These are phyloP conservation scores for Vigna hirtella DNA, from an alignment of 306 rosid species.

Conservation along the genomic window DNA sequence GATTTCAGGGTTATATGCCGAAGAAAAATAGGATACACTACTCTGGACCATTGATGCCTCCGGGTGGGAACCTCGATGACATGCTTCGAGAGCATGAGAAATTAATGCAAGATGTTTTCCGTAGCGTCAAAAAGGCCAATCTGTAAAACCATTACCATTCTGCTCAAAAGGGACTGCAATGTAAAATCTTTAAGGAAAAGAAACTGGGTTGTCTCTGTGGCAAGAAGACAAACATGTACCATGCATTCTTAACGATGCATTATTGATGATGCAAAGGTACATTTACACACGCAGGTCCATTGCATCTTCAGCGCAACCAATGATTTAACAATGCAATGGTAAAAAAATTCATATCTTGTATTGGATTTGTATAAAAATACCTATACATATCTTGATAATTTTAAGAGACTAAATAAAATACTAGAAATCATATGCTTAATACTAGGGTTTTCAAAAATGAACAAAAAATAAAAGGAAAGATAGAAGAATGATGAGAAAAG, in stretches of 20 bases:
- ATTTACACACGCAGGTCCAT: background rate
- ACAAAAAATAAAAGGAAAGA: no score
- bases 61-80: conserved; percentile 82
- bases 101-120: conserved; percentile 89
- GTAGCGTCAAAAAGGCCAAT: conserved; percentile 72
- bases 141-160: background rate
- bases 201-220: conserved; percentile 14
- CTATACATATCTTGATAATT: no score
- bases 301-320: no score
- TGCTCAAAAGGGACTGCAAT: background rate
- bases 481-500: no score
- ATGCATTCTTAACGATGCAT: conserved; percentile 5
- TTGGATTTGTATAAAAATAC: no score
- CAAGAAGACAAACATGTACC: conserved; percentile 18
- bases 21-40: conserved; percentile 84
- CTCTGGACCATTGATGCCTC: conserved; percentile 89
- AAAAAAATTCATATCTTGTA: no score
- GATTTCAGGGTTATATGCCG: conserved; percentile 59
- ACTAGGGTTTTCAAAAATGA: no score
- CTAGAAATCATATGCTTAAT: no score
- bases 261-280: conserved; percentile 6
- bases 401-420: no score
- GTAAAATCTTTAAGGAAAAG: conserved; percentile 31
- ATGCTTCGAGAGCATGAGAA: conserved; percentile 91
- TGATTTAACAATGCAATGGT: no score